These are phyloP conservation scores for Marvania coccoides DNA, from an alignment of 139 green algal species.

Conservation along the genomic window DNA sequence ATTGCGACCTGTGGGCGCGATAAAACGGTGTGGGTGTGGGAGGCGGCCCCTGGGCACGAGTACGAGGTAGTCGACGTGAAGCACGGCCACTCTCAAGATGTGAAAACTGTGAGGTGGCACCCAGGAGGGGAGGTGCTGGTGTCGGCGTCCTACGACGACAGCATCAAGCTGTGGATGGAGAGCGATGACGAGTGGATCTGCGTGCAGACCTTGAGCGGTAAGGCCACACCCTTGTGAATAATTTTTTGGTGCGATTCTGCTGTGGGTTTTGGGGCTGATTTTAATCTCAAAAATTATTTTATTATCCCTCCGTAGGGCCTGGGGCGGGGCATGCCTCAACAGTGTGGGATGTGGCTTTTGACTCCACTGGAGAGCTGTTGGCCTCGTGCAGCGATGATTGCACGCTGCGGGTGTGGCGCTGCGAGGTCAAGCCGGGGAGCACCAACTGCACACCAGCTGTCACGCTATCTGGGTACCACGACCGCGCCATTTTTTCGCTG, in stretches of 20 bases:
- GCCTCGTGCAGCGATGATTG: slow-evolving; percentile 79
- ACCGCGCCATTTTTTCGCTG: slow-evolving; percentile 65
- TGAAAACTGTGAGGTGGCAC: slow-evolving; percentile 93
- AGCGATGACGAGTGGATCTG: slow-evolving; percentile 84
- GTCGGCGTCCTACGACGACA: slow-evolving; percentile 87
- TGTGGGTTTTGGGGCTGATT: background rate
- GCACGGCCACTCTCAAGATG: slow-evolving; percentile 83
- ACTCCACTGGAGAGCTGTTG: slow-evolving; percentile 49
- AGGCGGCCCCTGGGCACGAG: slow-evolving; percentile 67
- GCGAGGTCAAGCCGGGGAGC: slow-evolving; percentile 8
- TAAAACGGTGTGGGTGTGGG: slow-evolving; percentile 96
- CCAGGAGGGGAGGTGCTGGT: slow-evolving; percentile 72
- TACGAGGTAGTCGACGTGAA: slow-evolving; percentile 96
- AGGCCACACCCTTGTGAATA: background rate
- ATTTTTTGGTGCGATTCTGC: background rate
- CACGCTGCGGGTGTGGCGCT: slow-evolving; percentile 64
- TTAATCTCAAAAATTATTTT: background rate
- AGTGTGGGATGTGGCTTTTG: slow-evolving; percentile 78
- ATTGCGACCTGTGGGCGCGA: slow-evolving; percentile 92
- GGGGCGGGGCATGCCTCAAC: slow-evolving; percentile 69
- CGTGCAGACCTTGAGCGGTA: slow-evolving; percentile 67
- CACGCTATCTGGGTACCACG: slow-evolving; percentile 61
- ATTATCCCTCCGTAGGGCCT: background rate
- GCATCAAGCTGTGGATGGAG: slow-evolving; percentile 80
- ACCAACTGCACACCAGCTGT: slow-evolving; percentile 28